These are phyloP conservation scores for Solanum sitiens DNA, from an alignment of 257 asterid genomes.

Conservation along the genomic window DNA sequence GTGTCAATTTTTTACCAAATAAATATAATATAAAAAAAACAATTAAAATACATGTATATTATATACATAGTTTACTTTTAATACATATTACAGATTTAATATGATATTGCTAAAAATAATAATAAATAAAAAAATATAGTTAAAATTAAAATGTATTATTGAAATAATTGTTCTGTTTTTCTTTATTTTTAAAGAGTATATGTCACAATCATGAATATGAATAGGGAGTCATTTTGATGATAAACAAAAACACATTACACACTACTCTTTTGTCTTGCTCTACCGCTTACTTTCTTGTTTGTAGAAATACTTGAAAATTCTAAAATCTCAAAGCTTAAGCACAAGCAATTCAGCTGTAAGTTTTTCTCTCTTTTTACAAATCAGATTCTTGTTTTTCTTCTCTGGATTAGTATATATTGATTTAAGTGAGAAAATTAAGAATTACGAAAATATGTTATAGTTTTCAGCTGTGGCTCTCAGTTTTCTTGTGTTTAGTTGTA, in stretches of 20 bases:
- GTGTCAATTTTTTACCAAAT: too few relatives aligned
- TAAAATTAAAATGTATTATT: too few relatives aligned
- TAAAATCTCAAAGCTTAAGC: background rate
- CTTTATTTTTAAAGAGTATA: background rate
- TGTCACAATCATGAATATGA: background rate
- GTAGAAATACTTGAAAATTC: background rate
- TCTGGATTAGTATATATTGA: background rate
- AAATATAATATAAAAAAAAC: too few relatives aligned
- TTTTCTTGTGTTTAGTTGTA: background rate
- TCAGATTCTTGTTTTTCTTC: background rate
- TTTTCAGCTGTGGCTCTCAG: background rate
- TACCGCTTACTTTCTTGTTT: background rate
- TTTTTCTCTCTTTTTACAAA: background rate
- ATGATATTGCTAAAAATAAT: too few relatives aligned
- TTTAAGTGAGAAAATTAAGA: background rate
- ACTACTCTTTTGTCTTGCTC: background rate
- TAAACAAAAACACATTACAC: background rate
- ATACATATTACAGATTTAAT: too few relatives aligned
- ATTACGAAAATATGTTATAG: background rate
- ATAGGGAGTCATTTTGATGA: background rate
- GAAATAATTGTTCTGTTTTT: too few relatives aligned
- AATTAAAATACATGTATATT: too few relatives aligned
- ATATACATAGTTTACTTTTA: too few relatives aligned
- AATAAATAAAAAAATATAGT: too few relatives aligned
- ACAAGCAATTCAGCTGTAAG: background rate